Evolutionary conservation across 306 rosid genomes (phyloP).

Genomic region (Vicia sativa): DNA sequence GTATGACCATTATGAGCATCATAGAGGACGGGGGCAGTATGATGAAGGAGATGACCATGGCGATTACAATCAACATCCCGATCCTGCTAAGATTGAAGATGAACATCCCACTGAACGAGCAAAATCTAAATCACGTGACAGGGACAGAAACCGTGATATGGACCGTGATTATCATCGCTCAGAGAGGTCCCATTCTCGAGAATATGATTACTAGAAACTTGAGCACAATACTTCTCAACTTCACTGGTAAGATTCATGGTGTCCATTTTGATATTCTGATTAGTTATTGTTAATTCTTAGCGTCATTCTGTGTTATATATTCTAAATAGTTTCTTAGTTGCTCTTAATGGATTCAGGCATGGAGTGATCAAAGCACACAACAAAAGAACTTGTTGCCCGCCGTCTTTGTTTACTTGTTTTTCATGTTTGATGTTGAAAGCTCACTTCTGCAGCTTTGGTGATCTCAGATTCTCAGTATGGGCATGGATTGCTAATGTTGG

Average conservation of each 20-base stretch:
- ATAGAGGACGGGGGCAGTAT: constrained; percentile 56
- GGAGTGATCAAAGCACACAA: constrained; percentile 31
- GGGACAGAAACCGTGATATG: constrained; percentile 64
- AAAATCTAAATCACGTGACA: constrained; percentile 67
- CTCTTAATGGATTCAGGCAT: constrained; percentile 28
- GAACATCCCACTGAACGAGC: constrained; percentile 61
- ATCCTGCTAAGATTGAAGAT: constrained; percentile 65
- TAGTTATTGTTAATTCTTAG: constrained; percentile 26
- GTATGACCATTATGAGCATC: constrained; percentile 60
- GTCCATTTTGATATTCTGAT: constrained; percentile 25
- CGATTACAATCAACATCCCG: constrained; percentile 70
- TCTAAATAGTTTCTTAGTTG: constrained; percentile 26
- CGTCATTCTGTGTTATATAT: constrained; percentile 10
- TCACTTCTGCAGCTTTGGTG: constrained; percentile 21
- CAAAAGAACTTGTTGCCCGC: constrained; percentile 28
- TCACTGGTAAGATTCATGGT: constrained; percentile 43
- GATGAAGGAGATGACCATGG: constrained; percentile 61
- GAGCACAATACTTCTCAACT: constrained; percentile 19
- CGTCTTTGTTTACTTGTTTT: constrained; percentile 10
- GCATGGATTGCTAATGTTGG: constrained; percentile 24
- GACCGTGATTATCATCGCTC: constrained; percentile 63
- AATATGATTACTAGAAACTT: constrained; percentile 55
- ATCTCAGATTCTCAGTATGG: constrained; percentile 24
- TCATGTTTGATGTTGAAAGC: constrained; percentile 29
- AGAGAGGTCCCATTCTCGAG: constrained; percentile 82